Base-by-base conservation (phyloP, 225 moss, liverwort and hornwort genomes). In the Anthoceros angustus region DNA sequence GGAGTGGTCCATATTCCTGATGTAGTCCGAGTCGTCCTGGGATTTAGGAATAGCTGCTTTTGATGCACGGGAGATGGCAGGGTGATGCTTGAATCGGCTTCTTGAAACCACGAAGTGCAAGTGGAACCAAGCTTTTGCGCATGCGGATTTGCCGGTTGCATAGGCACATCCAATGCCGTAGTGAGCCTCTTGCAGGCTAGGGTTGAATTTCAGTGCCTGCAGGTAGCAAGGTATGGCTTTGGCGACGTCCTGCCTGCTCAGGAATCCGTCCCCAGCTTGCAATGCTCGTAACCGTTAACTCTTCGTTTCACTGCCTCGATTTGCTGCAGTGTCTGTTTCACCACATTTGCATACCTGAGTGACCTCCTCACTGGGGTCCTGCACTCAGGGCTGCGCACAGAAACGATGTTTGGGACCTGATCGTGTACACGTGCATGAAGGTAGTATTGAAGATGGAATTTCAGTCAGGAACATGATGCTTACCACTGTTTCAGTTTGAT, bases 401-500 rank as follows among this genome's bases (percentile, higher is more conserved):
- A 20, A 50, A 20, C 49, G 20, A 50, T 5, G 10, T 5, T 14
- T 50, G 14, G 20, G 49, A 14, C 15, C 7, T 11, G 10, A 16
- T 14, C 16, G 43, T 5, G 16, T 50, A n/a, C n/a, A 11, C 5
- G 16, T 50, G 7, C 49, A 14, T 50, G 7, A 5, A 5, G 14
- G 16, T 7, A 5, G 7, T 5, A 5, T 50, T 20, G 15, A 50
- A 20, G 49, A 3, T 7, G 15, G 8, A 4, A 7, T 5, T 50
- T n/a, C n/a, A n/a, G n/a, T n/a, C n/a, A n/a, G n/a, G n/a, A n/a
- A n/a, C n/a, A n/a, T n/a, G 49, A 20, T 14, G 49, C 67, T 62
- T 70, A 78, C 82, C 82, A 79, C 41, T 72, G 68, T 60, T 79
- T 78, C 16, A 73, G 60, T 55, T 76, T 76, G 63, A 82, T 62